phyloP scores from a whole-genome alignment of 1,284 basidiomycete species.

The Malassezia vespertilionis region DNA sequence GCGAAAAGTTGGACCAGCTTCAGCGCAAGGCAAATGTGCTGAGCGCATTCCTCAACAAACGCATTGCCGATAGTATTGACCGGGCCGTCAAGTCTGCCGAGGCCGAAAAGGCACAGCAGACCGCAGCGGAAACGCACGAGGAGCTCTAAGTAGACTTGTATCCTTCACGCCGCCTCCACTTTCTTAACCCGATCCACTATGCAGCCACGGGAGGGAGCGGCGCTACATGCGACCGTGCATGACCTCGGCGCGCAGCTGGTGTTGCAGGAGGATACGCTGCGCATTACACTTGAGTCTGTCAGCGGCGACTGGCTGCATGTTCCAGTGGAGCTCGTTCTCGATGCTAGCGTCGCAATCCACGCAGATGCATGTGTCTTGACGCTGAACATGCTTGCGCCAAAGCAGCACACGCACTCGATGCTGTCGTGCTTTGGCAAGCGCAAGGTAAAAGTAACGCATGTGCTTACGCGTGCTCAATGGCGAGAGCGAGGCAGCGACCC shows the following conservation, averaged over 20 bases:
- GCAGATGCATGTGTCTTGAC: neutral
- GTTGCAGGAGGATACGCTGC: no score
- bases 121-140: constrained; percentile 2
- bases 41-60: constrained; percentile 55
- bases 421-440: neutral
- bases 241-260: no score
- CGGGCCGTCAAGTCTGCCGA: no score
- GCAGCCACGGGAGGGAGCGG: no score
- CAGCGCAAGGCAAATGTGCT: constrained; percentile 83
- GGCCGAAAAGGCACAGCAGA: no score
- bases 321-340: constrained; percentile 11
- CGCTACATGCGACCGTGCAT: no score
- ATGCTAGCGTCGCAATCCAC: neutral
- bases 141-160: no score
- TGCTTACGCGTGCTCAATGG: constrained; percentile 5
- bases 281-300: no score
- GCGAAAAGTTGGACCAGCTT: constrained; percentile 79
- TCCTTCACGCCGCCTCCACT: no score
- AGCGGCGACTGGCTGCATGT: no score
- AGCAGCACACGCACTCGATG: neutral
- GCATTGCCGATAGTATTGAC: constrained; percentile 16
- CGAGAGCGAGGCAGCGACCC: constrained; percentile 18
- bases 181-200: no score
- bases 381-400: constrained; percentile 6
- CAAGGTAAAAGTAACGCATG: neutral